phyloP scores from a whole-genome alignment of 495 filamentous ascomycete species.

The Penicillium flavigenum region DNA sequence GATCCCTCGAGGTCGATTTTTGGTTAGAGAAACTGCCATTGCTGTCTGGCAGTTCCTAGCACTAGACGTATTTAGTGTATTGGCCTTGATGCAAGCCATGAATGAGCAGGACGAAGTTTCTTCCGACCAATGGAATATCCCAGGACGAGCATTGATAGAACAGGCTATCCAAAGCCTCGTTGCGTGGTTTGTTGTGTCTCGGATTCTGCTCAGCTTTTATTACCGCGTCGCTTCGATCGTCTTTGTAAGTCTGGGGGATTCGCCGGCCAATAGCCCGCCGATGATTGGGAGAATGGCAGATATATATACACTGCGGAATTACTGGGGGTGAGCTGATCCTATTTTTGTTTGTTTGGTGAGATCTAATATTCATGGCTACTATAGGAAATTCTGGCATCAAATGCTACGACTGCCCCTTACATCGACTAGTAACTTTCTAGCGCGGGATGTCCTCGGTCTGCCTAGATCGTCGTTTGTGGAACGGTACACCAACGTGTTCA shows the following conservation, averaged over 20 bases:
- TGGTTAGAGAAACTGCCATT: slow-evolving; percentile 20
- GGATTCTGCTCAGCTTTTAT: slow-evolving; percentile 16
- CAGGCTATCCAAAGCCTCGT: slow-evolving; percentile 7
- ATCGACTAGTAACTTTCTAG: slow-evolving; percentile 25
- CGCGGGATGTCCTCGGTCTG: slow-evolving; percentile 29
- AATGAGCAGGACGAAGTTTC: not conserved
- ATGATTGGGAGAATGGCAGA: slow-evolving; percentile 32
- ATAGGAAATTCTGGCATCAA: slow-evolving; percentile 46
- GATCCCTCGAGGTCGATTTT: slow-evolving; percentile 9
- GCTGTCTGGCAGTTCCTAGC: slow-evolving; percentile 23
- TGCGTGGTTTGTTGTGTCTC: slow-evolving; percentile 16
- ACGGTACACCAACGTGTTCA: slow-evolving; percentile 34
- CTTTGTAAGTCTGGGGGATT: slow-evolving; percentile 11
- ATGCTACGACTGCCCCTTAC: slow-evolving; percentile 33
- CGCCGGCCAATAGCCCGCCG: slow-evolving; percentile 32
- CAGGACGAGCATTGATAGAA: slow-evolving; percentile 13
- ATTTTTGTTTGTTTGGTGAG: not conserved
- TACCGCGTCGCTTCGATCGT: slow-evolving; percentile 22
- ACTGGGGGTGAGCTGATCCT: slow-evolving; percentile 31
- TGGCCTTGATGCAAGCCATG: not conserved
- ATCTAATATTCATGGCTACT: not conserved
- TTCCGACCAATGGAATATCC: slow-evolving; percentile 8
- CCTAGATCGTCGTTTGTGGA: slow-evolving; percentile 28
- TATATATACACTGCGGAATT: slow-evolving; percentile 33
- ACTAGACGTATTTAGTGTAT: slow-evolving; percentile 9